These are phyloP conservation scores for Zymoseptoria pseudotritici DNA, from an alignment of 2,329 filamentous ascomycete species.

Conservation along the genomic window DNA sequence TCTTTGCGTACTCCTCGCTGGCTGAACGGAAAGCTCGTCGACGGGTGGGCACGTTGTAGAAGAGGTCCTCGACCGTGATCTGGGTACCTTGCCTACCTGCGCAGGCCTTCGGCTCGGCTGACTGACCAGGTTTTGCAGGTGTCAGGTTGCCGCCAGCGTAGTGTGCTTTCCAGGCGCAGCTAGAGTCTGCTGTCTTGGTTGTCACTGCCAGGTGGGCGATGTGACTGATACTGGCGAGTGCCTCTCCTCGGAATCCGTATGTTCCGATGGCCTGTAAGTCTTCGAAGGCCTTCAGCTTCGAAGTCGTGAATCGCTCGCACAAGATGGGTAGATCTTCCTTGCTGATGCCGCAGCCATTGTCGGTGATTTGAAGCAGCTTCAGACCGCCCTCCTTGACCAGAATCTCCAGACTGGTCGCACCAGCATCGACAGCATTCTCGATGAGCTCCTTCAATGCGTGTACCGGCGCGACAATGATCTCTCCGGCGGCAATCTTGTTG, in stretches of 20 bases:
- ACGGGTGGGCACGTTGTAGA: conserved; percentile 90
- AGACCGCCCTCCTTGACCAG: conserved; percentile 90
- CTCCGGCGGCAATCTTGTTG: conserved; percentile 96
- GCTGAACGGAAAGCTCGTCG: conserved; percentile 82
- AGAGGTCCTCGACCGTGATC: conserved; percentile 90
- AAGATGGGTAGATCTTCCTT: conserved; percentile 86
- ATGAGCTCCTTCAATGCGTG: conserved; percentile 95
- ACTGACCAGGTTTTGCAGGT: conserved; percentile 80
- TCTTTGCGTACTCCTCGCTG: conserved; percentile 95
- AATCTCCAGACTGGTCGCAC: conserved; percentile 82
- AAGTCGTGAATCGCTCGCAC: conserved; percentile 94
- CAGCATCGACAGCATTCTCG: conserved; percentile 96
- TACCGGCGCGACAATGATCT: conserved; percentile 95
- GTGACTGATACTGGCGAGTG: conserved; percentile 93
- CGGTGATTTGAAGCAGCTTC: conserved; percentile 91
- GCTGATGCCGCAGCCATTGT: conserved; percentile 93
- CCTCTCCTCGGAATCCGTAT: conserved; percentile 96
- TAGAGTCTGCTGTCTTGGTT: conserved; percentile 82
- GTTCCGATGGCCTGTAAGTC: conserved; percentile 84
- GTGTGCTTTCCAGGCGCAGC: conserved; percentile 81
- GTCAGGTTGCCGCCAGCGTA: conserved; percentile 77
- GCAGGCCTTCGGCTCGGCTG: conserved; percentile 74
- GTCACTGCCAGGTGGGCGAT: conserved; percentile 94
- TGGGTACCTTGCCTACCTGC: conserved; percentile 87
- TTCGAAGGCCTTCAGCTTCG: conserved; percentile 88